Base-by-base conservation (phyloP, 179 eudicot species). In the Drosera spatulata region DNA sequence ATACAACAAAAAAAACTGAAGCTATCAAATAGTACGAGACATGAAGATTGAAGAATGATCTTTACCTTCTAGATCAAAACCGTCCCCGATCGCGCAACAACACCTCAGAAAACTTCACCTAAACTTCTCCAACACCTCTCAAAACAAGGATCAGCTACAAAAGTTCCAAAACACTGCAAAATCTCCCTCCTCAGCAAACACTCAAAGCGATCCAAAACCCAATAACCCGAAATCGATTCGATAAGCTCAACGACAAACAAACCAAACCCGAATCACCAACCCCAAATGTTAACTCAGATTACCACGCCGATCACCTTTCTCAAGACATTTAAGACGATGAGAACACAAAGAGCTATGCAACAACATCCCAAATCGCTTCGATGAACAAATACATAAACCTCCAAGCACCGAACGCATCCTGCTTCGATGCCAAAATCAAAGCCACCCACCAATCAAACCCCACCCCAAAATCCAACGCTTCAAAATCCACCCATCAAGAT, bases 281-380 rank as follows among this genome's bases (percentile, higher is more conserved):
- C 50, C 58, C 58, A 61, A 68, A 60, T 69, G 90, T 86, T 85
- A 85, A 82, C 95, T 74, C 85, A 87, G 87, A 85, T 87, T 86
- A 82, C 93, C 93, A 78, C 95, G 95, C 62, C 97, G 87, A 78
- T 90, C 88, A 50, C 82, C 66, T 67, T 90, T 82, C 61, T 85
- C 83, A 61, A 90, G 87, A 69, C 78, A 81, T 77, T 90, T 86
- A 60, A 77, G 73, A 79, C 97, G 93, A 80, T 78, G 84, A 66
- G 85, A 85, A 68, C 75, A 81, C 57, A 72, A 74, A 5, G 71
- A 77, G 67, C 77, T 84, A 75, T 68, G 74, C 66, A 77, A 73
- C 15, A 81, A 78, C 39, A 76, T 59, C 11, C 71, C 58, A 47
- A 66, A 69, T 2, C 65, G 71, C 39, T 71, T 55, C 41, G 70